These are phyloP conservation scores for Coniochaeta sp. DNA, from an alignment of 2,329 filamentous ascomycete species.

Conservation along the genomic window DNA sequence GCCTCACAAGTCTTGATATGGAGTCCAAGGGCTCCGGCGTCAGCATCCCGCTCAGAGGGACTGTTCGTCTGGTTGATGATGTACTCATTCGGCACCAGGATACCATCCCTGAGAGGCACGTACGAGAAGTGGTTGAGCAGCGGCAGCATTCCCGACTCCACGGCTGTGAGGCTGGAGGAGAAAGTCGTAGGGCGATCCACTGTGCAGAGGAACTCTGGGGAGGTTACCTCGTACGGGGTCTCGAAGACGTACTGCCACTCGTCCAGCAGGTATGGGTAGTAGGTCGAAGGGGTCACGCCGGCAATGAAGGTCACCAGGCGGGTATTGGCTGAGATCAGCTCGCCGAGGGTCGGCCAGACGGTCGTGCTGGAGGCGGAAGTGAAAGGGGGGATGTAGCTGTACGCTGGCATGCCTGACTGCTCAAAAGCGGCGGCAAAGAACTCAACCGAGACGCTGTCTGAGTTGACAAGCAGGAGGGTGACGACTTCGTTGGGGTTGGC, in stretches of 20 bases:
- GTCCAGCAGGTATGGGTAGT: slow-evolving; percentile 51
- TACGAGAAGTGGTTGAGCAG: slow-evolving; percentile 79
- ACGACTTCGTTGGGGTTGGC: slow-evolving; percentile 66
- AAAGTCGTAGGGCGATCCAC: slow-evolving; percentile 56
- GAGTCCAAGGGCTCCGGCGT: slow-evolving; percentile 43
- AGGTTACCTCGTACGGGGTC: slow-evolving; percentile 55
- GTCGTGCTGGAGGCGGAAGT: slow-evolving; percentile 19
- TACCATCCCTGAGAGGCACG: slow-evolving; percentile 39
- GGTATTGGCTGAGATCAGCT: slow-evolving; percentile 56
- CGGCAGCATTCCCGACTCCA: slow-evolving; percentile 54
- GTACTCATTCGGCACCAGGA: slow-evolving; percentile 54
- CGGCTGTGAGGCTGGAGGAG: slow-evolving; percentile 39
- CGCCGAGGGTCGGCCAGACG: slow-evolving; percentile 66
- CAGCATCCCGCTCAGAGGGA: slow-evolving; percentile 31
- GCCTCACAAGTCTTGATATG: slow-evolving; percentile 29
- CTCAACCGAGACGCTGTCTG: slow-evolving; percentile 46
- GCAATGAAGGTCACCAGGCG: slow-evolving; percentile 65
- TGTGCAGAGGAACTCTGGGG: slow-evolving; percentile 63
- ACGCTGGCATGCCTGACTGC: slow-evolving; percentile 49
- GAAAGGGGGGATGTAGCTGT: slow-evolving; percentile 47
- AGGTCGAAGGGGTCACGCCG: slow-evolving; percentile 31
- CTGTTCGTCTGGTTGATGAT: slow-evolving; percentile 60
- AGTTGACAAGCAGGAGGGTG: slow-evolving; percentile 67
- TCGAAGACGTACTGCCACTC: slow-evolving; percentile 66
- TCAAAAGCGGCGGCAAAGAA: slow-evolving; percentile 49